These are phyloP conservation scores for Albugo candida DNA, from an alignment of 352 stramenopile species.

Conservation along the genomic window DNA sequence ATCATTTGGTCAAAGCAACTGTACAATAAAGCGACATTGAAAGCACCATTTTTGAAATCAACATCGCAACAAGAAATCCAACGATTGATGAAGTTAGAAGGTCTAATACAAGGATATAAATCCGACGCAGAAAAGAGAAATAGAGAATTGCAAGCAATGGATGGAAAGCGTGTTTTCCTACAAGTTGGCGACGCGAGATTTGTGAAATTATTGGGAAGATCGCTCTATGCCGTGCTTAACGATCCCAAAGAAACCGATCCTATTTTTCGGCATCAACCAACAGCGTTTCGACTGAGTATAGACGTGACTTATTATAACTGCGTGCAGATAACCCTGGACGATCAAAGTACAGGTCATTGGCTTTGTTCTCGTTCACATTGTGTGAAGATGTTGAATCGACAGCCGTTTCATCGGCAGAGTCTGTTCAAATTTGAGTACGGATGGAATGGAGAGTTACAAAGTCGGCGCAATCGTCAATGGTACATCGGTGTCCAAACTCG, in stretches of 20 bases:
- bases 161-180: constrained; percentile 37
- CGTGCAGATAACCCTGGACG: constrained; percentile 25
- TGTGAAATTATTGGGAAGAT: constrained; percentile 29
- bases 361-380: constrained; percentile 30
- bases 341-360: constrained; percentile 19
- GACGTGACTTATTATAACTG: constrained; percentile 31
- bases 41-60: not conserved
- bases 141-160: constrained; percentile 12
- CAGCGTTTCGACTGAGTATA: constrained; percentile 20
- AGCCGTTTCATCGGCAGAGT: constrained; percentile 32
- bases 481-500: constrained; percentile 45
- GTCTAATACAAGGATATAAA: too few species aligned
- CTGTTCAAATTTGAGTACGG: constrained; percentile 44
- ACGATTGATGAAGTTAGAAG: too few species aligned
- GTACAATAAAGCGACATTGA: constrained; percentile 15
- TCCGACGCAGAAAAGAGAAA: constrained; percentile 17
- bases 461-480: constrained; percentile 36
- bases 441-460: constrained; percentile 56
- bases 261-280: constrained; percentile 36
- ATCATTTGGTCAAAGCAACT: constrained; percentile 58
- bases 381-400: constrained; percentile 22
- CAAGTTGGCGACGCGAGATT: constrained; percentile 17
- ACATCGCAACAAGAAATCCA: too few species aligned
- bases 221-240: constrained; percentile 31
- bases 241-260: constrained; percentile 37